Base-by-base conservation (phyloP, 768 basidiomycete species). In the Lactarius sp. region DNA sequence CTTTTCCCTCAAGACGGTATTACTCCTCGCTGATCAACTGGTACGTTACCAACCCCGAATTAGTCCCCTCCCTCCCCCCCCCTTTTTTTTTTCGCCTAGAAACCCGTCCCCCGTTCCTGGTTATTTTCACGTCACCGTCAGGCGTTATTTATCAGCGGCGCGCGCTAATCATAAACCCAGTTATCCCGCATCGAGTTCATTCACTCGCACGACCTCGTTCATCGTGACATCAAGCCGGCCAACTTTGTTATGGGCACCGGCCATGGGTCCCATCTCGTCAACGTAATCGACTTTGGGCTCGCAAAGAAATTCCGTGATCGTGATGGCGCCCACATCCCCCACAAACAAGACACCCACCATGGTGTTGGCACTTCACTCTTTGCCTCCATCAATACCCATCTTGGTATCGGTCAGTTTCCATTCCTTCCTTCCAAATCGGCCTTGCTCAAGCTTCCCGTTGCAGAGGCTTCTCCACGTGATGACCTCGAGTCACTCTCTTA, bases 181-280 rank as follows among this genome's bases (percentile, higher is more conserved):
- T 87, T 97, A 74, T 92, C 93, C 8, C 93, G 96, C 53, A 88
- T 98, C 71, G 92, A 97, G 75, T 98, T 94, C 75, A 94, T 98
- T 68, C 96, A 99, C 76, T 92, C 90, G 1, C 88, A 92, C 71
- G 91, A 92, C 71, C 89, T 96, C 69, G 86, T 97, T 47, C 96
- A 98, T 74, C 90, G 96, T 68, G 96, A 98, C 73, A 90, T 99
- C 75, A 99, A 98, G 75, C 96, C 96, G 42, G 96, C 96, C 70
- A 98, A 99, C 77, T 99, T 99, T 73, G 88, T 99, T 65, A 98
- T 98, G 92, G 92, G 93, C 66, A 83, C 85, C 52, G 85, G 85
- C 66, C 86, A 84, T 66, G 78, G 82, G 73, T 71, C 81, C 0
- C 81, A 82, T 69, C 76, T 86, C 70, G 94, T 99, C 73, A 96